Conservation (phyloP, 2,329 filamentous ascomycete genomes). For the Plenodomus biglobosus region DNA sequence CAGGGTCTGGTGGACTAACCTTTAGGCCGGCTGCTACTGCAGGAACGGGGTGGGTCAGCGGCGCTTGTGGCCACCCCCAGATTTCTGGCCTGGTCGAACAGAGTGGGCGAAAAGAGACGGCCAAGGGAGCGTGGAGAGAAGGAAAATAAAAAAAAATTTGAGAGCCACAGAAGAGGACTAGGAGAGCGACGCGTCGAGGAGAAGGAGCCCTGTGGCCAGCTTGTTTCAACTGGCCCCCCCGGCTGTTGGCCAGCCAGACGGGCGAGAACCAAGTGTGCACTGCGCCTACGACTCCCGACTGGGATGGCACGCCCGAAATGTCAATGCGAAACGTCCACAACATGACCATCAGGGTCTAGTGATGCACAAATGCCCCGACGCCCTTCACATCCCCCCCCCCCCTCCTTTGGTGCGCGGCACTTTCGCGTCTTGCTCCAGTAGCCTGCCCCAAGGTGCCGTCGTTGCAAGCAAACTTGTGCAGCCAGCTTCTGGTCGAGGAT, state of each 20-base stretch:
- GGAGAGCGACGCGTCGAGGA: neutral
- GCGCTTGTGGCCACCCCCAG: conserved; percentile 3
- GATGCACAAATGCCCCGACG: neutral
- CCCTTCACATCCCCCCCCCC: neutral
- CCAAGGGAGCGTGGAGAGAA: neutral
- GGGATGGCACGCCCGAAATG: conserved; percentile 6
- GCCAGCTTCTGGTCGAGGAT: neutral
- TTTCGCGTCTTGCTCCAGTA: conserved; percentile 1
- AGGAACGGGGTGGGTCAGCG: conserved; percentile 14
- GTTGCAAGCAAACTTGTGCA: neutral
- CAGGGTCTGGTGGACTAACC: conserved; percentile 18
- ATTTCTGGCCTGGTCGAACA: conserved; percentile 1
- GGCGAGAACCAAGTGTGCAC: no score
- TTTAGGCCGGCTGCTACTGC: conserved; percentile 19
- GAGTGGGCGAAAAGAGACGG: neutral
- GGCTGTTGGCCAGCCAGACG: neutral
- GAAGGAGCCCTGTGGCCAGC: neutral
- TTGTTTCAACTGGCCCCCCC: neutral
- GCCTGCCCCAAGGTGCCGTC: no score
- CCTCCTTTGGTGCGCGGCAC: neutral
- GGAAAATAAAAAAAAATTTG: no score
- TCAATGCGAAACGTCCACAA: conserved; percentile 9
- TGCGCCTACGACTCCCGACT: conserved; percentile 1
- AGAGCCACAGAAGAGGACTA: neutral
- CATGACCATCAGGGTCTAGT: neutral